Base-by-base conservation (phyloP, 805 yeast species). In the Myxozyma neotropica region DNA sequence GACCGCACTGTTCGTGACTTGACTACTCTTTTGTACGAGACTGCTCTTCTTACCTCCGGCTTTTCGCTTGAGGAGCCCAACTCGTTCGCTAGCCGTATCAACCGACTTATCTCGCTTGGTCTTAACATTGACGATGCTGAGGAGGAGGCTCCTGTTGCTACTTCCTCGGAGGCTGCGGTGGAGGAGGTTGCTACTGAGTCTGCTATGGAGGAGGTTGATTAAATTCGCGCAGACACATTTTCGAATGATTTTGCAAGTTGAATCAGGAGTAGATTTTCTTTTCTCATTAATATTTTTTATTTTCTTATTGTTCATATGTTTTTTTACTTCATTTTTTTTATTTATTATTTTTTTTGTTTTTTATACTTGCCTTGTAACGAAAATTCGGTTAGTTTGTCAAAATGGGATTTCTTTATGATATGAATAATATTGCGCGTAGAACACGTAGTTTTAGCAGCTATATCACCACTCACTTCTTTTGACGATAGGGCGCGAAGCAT, bases 151-250 rank as follows among this genome's bases (percentile, higher is more conserved):
- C 64, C 71, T 10, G 71, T 67, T 21, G 68, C n/a, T n/a, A n/a
- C 68, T 42, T 69, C 74, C 38, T 78, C 80, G 65, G 78, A 80
- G 68, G 86, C 79, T 68, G 82, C 80, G 67, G 77, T 80, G 61
- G 77, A 81, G 65, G 82, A 81, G 66, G 92, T 83, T 72, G 85
- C 84, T 63, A 91, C 85, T 74, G 96, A 90, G 81, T 86, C 95
- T 67, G 96, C 91, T 74, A 94, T 93, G 99, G 99, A 93, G 84
- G 99, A 93, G 82, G 97, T 93, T 77, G 99, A 93, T 80, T 93
- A 88, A 48, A 36, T 39, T 19, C 17, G n/a, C 38, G 38, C 38
- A 29, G 6, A 29, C 6, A 7, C 33, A 10, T 29, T 29, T 10
- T 29, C 10, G 33, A 29, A 10, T 6, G 33, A 13, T 38, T 13